Evolutionary conservation across 139 green algal genomes (phyloP), one percentile per base, ranked within the genome.

Genomic region (Tetraselmis chui): DNA sequence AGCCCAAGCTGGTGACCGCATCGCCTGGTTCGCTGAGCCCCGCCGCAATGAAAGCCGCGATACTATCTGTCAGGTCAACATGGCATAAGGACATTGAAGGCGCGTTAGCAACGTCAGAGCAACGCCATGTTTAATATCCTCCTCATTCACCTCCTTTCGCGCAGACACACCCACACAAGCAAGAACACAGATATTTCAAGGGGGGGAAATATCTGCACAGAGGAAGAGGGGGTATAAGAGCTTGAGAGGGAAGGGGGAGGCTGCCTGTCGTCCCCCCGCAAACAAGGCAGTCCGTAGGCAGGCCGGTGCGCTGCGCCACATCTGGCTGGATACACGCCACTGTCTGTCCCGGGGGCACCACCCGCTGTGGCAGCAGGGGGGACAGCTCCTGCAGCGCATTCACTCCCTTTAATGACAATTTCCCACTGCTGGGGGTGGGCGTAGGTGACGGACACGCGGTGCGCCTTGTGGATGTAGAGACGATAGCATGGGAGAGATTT

Each of bases 1-100:
- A 95, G 0, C 96, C 95, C 31, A 98, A 87, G 79, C 87, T 94
- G 25, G 91, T 98, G n/a, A 98, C 95, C 0, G 94, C 94, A 77
- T 95, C 84, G 1, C 93, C 92, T 0, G 74, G 77, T 59, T 89
- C 75, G 0, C 45, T 76, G 26, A 92, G 90, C 0, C 89, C 91
- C 2, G 95, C 93, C 18, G 96, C 96, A 29, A 99, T 82, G 85
- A 98, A 98, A 0, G 96, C 96, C 0, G 96, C 96, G 31, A 98
- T 97, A 88, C 89, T 95, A 89, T 99, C 94, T 1, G 94, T 97
- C 76, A 32, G 25, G 18, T 31, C 45, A 23, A 78, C n/a, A 5
- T 80, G 26, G 79, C 11, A 5, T 11, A 29, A 78, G 30, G 30
- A 31, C n/a, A 28, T 23, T 25, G 27, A 23, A 25, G 28, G 23